These are phyloP conservation scores for Flueggea neowawraea DNA, from an alignment of 441 rosid genomes.

Conservation along the genomic window DNA sequence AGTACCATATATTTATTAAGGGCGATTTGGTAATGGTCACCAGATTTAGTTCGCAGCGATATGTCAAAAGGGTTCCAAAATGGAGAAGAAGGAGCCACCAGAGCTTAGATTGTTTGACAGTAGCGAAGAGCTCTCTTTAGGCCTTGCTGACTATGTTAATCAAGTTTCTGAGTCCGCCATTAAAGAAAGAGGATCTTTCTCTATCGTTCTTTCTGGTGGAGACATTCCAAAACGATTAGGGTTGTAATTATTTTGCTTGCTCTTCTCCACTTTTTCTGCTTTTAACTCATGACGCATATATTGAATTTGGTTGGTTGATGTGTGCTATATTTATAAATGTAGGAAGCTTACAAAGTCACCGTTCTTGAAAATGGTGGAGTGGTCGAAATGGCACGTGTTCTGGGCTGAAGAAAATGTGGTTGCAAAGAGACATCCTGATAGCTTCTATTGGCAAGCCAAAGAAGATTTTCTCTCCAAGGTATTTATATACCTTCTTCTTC, in stretches of 20 bases:
- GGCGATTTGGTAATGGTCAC: too few relatives aligned
- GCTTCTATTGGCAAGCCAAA: conserved; percentile 30
- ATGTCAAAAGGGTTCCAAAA: neutral
- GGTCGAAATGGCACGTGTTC: conserved; percentile 37
- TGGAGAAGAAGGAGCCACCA: conserved; percentile 10
- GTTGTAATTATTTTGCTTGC: conserved; percentile 2
- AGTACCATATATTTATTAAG: too few relatives aligned
- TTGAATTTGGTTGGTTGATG: too few relatives aligned
- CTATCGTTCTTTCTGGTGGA: conserved; percentile 39
- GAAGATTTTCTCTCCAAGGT: conserved; percentile 36
- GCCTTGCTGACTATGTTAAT: conserved; percentile 27
- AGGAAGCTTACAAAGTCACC: conserved; percentile 32
- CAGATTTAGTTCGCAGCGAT: too few relatives aligned
- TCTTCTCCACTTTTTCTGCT: too few relatives aligned
- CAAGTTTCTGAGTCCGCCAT: conserved; percentile 28
- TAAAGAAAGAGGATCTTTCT: conserved; percentile 31
- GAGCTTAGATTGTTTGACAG: conserved; percentile 26
- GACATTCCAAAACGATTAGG: conserved; percentile 23
- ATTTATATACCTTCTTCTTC: too few relatives aligned
- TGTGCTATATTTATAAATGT: too few relatives aligned
- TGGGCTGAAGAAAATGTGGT: conserved; percentile 44
- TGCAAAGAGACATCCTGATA: conserved; percentile 29
- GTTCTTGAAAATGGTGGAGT: conserved; percentile 26
- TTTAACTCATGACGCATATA: too few relatives aligned
- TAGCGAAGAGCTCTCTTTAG: conserved; percentile 27